A percentile compares a stretch with the other conserved stretches of the same genome.
phyloP scores from a whole-genome alignment of 2,329 filamentous ascomycete species.

The Ophiocordyceps camponoti-saundersi region DNA sequence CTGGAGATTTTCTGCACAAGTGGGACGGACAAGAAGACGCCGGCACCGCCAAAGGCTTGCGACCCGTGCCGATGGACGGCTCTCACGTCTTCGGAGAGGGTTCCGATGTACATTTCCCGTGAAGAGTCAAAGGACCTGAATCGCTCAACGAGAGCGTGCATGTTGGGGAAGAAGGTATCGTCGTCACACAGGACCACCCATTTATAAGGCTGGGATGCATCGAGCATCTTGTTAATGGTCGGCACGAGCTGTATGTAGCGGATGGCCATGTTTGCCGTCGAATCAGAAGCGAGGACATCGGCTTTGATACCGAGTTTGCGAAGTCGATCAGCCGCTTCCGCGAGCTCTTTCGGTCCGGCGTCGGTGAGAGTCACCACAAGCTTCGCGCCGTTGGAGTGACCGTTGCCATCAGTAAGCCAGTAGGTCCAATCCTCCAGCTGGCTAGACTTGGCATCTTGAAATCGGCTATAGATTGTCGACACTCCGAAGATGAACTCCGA shows the following conservation, averaged over 20 bases:
- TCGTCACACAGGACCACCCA: constrained; percentile 49
- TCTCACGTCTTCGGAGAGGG: constrained; percentile 42
- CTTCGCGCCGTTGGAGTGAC: constrained; percentile 38
- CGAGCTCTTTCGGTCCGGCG: constrained; percentile 31
- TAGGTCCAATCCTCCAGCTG: constrained; percentile 41
- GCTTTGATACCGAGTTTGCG: constrained; percentile 30
- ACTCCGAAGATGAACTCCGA: constrained; percentile 43
- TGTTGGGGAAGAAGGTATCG: constrained; percentile 47
- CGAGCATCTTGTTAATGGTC: constrained; percentile 30
- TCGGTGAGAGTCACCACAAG: constrained; percentile 35
- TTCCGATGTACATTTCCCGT: constrained; percentile 40
- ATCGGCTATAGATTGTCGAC: constrained; percentile 37
- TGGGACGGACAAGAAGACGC: constrained; percentile 41
- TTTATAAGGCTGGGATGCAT: constrained; percentile 27
- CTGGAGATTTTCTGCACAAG: constrained; percentile 26
- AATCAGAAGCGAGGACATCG: constrained; percentile 36
- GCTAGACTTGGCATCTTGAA: constrained; percentile 31
- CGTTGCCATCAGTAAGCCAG: constrained; percentile 39
- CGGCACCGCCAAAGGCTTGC: constrained; percentile 46
- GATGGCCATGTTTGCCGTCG: constrained; percentile 35
- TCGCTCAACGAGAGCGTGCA: constrained; percentile 32
- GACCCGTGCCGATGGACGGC: constrained; percentile 43
- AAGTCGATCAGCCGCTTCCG: constrained; percentile 21
- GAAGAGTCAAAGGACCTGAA: constrained; percentile 32
- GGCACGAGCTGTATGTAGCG: constrained; percentile 38